Conservation (phyloP, 2,329 filamentous ascomycete genomes). For the Diaporthe citri region DNA sequence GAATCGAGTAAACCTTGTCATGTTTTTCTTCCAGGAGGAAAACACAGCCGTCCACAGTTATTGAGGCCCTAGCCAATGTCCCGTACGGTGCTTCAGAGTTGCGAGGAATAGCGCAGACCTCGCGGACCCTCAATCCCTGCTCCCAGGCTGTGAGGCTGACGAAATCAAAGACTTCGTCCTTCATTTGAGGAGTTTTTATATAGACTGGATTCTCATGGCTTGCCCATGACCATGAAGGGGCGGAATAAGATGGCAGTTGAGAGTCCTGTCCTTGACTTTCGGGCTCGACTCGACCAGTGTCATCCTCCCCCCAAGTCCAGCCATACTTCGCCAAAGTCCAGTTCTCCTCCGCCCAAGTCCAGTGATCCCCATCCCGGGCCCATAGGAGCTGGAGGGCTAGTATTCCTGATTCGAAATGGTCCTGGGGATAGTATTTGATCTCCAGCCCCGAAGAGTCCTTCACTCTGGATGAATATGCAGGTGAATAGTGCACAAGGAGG, state of each 20-base stretch:
- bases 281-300: background rate
- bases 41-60: background rate
- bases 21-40: background rate
- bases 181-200: background rate
- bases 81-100: background rate
- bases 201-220: background rate
- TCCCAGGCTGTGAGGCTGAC: background rate
- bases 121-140: background rate
- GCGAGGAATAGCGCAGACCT: background rate
- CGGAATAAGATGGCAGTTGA: background rate
- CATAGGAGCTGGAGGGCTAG: background rate
- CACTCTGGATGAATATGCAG: background rate
- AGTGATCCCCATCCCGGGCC: background rate
- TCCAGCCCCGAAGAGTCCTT: background rate
- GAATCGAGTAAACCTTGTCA: accelerated
- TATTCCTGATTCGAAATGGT: background rate
- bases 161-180: background rate
- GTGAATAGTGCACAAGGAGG: background rate
- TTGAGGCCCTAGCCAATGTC: background rate
- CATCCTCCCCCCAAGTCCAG: too few species aligned
- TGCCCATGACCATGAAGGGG: background rate
- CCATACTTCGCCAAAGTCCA: background rate
- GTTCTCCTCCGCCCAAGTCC: too few species aligned
- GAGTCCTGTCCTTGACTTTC: background rate
- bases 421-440: background rate